phyloP scores from a whole-genome alignment of 169 alveolate genomes.

The Blepharisma undulans region DNA sequence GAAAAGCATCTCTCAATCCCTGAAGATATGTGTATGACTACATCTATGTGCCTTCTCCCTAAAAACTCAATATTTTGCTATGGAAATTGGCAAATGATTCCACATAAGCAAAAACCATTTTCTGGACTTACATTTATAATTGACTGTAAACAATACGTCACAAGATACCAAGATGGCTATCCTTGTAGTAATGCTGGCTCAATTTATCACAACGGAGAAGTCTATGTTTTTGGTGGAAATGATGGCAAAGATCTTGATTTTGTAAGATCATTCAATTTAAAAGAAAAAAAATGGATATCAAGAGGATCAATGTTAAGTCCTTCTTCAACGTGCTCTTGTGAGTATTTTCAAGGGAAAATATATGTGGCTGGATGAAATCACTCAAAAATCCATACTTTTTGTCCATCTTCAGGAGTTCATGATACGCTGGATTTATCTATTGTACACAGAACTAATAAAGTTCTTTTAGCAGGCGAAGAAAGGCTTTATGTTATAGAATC shows the following conservation, averaged over 20 bases:
- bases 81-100: neutral
- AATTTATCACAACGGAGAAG: neutral
- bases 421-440: neutral
- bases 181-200: neutral
- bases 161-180: neutral
- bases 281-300: neutral
- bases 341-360: neutral
- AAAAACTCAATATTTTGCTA: neutral
- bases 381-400: neutral
- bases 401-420: neutral
- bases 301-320: neutral
- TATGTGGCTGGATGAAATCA: neutral
- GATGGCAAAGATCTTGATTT: neutral
- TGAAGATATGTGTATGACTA: neutral
- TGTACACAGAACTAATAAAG: neutral
- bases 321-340: neutral
- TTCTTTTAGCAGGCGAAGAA: neutral
- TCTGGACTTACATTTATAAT: neutral
- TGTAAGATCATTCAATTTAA: neutral
- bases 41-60: neutral
- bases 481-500: neutral
- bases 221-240: neutral
- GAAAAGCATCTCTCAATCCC: neutral
- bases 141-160: neutral
- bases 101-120: neutral